A percentile compares a stretch with the other conserved stretches of the same genome.
phyloP scores from a whole-genome alignment of 2,329 filamentous ascomycete species.

The Arthrinium puccinioides region DNA sequence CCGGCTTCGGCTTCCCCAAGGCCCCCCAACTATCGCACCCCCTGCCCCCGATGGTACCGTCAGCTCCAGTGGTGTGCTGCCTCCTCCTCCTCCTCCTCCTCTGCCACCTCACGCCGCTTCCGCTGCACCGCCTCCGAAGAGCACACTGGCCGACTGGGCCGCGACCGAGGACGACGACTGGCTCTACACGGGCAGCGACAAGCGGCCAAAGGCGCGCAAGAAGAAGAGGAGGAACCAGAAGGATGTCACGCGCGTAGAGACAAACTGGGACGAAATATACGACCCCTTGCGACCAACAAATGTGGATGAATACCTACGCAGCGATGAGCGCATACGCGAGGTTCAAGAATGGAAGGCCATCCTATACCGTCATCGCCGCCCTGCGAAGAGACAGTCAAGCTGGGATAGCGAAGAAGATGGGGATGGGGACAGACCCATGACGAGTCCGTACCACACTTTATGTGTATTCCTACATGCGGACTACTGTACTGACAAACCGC shows the following conservation, averaged over 20 bases:
- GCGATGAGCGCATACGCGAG: constrained; percentile 75
- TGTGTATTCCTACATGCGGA: too few relatives aligned
- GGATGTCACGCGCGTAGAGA: constrained; percentile 45
- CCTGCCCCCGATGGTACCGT: too few relatives aligned
- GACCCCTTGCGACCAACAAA: constrained; percentile 77
- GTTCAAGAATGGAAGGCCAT: constrained; percentile 79
- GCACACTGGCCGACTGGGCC: constrained; percentile 74
- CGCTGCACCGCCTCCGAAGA: constrained; percentile 48
- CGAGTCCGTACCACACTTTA: constrained; percentile 9
- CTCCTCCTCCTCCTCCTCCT: too few relatives aligned
- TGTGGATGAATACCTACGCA: constrained; percentile 76
- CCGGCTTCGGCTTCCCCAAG: constrained; percentile 50
- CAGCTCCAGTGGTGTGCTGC: too few relatives aligned
- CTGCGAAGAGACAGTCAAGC: constrained; percentile 32
- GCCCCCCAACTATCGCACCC: constrained; percentile 18
- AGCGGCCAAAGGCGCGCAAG: constrained; percentile 70
- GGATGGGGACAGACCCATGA: constrained; percentile 19
- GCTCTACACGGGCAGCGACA: constrained; percentile 55
- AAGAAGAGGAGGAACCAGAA: constrained; percentile 66
- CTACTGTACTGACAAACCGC: too few relatives aligned
- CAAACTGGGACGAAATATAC: constrained; percentile 90
- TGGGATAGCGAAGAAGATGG: constrained; percentile 26
- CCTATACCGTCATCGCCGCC: constrained; percentile 62
- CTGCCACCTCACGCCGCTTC: constrained; percentile 22
- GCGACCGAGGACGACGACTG: constrained; percentile 75